Evolutionary conservation across 2,329 filamentous ascomycete species (phyloP), one percentile per base, ranked within the genome.

Genomic region (Xylariaceae sp.): DNA sequence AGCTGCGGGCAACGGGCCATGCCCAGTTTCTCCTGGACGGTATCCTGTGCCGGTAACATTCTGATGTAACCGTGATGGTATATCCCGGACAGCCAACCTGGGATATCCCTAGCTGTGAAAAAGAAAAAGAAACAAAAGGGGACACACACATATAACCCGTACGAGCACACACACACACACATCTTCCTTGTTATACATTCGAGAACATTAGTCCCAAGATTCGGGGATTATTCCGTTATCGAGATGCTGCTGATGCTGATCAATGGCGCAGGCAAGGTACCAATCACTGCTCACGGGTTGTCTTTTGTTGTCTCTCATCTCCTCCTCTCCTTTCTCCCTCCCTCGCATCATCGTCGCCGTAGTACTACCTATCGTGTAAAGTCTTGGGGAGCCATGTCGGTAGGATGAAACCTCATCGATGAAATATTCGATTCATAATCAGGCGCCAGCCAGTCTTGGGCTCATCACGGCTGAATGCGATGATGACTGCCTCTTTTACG

Each of bases 141-240:
- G 23, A 30, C 5, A 5, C 5, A 30, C 23, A 18, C 17, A 18
- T 18, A 18, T 18, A 18, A 18, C 17, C 17, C 17, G 17, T 18
- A 18, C 17, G 17, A 18, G 17, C 17, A 18, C 17, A 18, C 17
- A 18, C 17, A 18, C 17, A 18, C 17, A 18, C 10, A 30, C 5
- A 23, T 49, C 47, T 7, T 11, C 2, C 15, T 13, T 39, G 18
- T 59, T 53, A 23, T 53, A 35, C 58, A 50, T 30, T 34, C 39
- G 49, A 9, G 39, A 42, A 51, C 49, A 55, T 50, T 42, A 34
- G 52, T 56, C 35, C 49, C 49, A 23, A 51, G 17, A 30, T 34
- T 58, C 55, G 61, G 61, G 23, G 51, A 15, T 53, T 53, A 51
- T 57, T 39, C 53, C 34, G 47, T 60, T 59, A 54, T 55, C 39